Evolutionary conservation across 2,329 filamentous ascomycete genomes (phyloP), one percentile per base, ranked within the genome.

Genomic region (Alternaria brassicicola): DNA sequence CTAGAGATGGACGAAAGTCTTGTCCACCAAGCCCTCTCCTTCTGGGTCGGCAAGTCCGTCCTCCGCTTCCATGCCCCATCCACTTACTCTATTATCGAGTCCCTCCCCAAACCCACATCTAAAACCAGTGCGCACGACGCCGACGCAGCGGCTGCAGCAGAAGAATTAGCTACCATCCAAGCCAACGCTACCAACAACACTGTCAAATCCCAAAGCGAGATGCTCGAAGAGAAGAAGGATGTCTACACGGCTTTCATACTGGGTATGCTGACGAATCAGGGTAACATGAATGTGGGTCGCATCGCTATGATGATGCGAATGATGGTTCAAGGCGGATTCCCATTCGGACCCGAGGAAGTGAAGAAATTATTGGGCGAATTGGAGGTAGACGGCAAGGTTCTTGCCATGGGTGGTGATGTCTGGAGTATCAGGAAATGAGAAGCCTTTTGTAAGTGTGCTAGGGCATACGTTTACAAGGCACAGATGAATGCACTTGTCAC

Each of bases 241-340:
- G 85, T 97, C 36, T 97, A 97, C 78, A 92, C 91, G 86, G 90
- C 93, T 70, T 98, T 97, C 75, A 93, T 99, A 57, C 83, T 93
- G 55, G 92, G 92, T 50, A 98, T 99, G 95, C 81, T 99, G 78
- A 97, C 92, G 61, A 97, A 97, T 76, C 90, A 92, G 68, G 89
- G 89, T 17, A 87, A 89, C 26, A 95, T 97, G 91, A 89, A 91
- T 49, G 80, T 93, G 58, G 83, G 83, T 54, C 86, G 93, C 74
- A 96, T 99, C 64, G 85, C 88, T 8, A 96, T 93, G 89, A 97
- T 98, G 92, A 84, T 99, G 83, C 92, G 92, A 78, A 94, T 98
- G 85, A 85, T 94, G 57, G 88, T 97, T 51, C 86, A 91, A 0
- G 92, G 92, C 12, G 93, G 93, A 2, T 97, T 97, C 73, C 87